Conservation (phyloP, 78 protist genomes). For the Dictyostelium purpureum region DNA sequence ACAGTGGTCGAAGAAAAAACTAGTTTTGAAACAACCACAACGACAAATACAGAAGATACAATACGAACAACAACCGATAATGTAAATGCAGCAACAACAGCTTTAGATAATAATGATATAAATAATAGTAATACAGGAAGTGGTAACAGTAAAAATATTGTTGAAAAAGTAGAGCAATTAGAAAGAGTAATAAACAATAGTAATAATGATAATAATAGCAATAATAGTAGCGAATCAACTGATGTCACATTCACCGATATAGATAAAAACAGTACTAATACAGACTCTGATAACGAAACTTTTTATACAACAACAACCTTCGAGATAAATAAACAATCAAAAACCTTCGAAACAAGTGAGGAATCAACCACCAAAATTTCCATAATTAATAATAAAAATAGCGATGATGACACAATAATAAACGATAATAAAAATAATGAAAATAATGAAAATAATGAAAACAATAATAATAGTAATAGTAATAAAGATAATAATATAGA, state of each 20-base stretch:
- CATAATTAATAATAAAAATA: too few relatives aligned
- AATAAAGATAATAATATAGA: background rate
- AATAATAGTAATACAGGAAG: background rate
- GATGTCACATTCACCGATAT: background rate
- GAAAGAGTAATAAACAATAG: too few relatives aligned
- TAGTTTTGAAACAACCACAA: background rate
- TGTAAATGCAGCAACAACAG: constrained; percentile 3
- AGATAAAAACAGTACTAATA: background rate
- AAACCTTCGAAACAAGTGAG: too few relatives aligned
- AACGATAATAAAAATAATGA: too few relatives aligned
- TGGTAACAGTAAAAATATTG: too few relatives aligned
- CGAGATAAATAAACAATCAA: background rate
- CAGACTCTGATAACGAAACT: background rate
- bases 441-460: too few relatives aligned
- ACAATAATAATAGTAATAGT: background rate
- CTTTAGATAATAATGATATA: background rate
- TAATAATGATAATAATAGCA: background rate
- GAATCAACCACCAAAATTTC: too few relatives aligned
- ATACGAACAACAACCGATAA: too few relatives aligned
- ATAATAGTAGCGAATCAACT: background rate
- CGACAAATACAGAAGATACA: background rate
- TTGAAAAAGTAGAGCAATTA: too few relatives aligned
- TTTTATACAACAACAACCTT: background rate
- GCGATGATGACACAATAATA: too few relatives aligned
- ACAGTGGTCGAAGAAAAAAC: constrained; percentile 13